phyloP scores from a whole-genome alignment of 2,329 filamentous ascomycete species.

The Alternaria dauci region DNA sequence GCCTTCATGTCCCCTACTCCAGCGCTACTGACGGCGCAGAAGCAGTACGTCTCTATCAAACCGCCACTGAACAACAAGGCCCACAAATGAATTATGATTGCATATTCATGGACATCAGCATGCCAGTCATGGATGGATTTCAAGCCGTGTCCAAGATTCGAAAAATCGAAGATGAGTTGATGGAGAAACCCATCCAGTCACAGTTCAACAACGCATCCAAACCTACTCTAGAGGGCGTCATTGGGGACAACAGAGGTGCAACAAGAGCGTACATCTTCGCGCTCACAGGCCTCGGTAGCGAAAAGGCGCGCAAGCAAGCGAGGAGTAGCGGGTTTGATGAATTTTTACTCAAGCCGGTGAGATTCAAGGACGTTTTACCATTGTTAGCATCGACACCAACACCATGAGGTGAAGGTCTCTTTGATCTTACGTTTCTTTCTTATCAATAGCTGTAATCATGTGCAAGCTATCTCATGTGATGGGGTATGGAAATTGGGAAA shows the following conservation, averaged over 20 bases:
- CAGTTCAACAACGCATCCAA: background rate
- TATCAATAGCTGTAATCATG: background rate
- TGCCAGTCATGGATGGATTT: constrained; percentile 46
- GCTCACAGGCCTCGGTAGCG: constrained; percentile 36
- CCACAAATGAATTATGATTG: constrained; percentile 22
- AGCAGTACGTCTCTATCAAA: constrained; percentile 32
- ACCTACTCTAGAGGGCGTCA: background rate
- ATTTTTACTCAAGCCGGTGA: constrained; percentile 37
- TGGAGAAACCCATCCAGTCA: background rate
- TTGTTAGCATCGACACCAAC: constrained; percentile 2
- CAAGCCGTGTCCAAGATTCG: constrained; percentile 36
- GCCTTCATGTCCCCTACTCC: constrained; percentile 22
- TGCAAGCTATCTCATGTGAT: background rate
- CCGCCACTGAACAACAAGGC: constrained; percentile 5
- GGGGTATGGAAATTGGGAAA: background rate
- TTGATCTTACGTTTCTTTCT: background rate
- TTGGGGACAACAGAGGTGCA: background rate
- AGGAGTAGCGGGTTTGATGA: constrained; percentile 28
- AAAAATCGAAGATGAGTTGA: constrained; percentile 24
- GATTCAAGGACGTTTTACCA: constrained; percentile 27
- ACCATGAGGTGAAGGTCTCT: background rate
- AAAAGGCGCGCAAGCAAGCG: constrained; percentile 24
- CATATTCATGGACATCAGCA: constrained; percentile 45
- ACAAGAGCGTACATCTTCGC: constrained; percentile 21
- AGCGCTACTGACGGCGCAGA: constrained; percentile 38